These are phyloP conservation scores for Colletotrichum lindemuthianum DNA, from an alignment of 2,329 filamentous ascomycete species.

Conservation along the genomic window DNA sequence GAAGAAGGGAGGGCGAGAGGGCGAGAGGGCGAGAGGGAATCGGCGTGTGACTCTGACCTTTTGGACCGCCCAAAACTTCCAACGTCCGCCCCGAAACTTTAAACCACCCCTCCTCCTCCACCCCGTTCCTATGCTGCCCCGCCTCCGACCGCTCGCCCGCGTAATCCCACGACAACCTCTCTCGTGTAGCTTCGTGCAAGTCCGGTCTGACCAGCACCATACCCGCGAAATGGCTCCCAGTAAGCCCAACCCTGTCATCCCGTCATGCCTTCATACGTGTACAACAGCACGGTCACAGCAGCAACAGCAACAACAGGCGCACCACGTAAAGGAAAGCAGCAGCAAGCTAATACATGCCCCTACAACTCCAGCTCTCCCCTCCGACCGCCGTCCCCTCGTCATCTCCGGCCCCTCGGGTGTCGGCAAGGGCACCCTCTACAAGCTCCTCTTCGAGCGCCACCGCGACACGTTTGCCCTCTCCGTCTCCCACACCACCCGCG, in stretches of 20 bases:
- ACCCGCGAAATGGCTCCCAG: slow-evolving; percentile 44
- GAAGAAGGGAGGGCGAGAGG: no score
- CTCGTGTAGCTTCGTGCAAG: slow-evolving; percentile 1
- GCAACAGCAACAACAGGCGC: background rate
- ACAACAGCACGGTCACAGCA: no score
- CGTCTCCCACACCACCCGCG: slow-evolving; percentile 82
- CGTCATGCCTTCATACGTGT: no score
- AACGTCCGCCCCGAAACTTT: slow-evolving; percentile 3
- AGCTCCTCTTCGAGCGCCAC: slow-evolving; percentile 70
- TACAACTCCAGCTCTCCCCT: slow-evolving; percentile 42
- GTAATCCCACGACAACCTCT: slow-evolving; percentile 27
- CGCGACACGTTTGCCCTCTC: slow-evolving; percentile 64
- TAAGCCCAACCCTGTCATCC: slow-evolving; percentile 34
- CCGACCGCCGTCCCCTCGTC: slow-evolving; percentile 73
- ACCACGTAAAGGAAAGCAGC: slow-evolving; percentile 19
- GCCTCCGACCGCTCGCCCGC: slow-evolving; percentile 28
- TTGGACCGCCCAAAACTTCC: no score
- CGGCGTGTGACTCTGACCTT: no score
- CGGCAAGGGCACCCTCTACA: slow-evolving; percentile 84
- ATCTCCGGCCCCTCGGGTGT: slow-evolving; percentile 84
- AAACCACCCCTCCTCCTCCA: background rate
- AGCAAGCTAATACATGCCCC: slow-evolving; percentile 10
- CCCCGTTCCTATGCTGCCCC: slow-evolving; percentile 25
- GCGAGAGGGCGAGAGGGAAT: no score
- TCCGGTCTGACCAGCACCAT: slow-evolving; percentile 20